Base-by-base conservation (phyloP, 192 early-diverging fungal genomes). In the Diversispora eburnea region DNA sequence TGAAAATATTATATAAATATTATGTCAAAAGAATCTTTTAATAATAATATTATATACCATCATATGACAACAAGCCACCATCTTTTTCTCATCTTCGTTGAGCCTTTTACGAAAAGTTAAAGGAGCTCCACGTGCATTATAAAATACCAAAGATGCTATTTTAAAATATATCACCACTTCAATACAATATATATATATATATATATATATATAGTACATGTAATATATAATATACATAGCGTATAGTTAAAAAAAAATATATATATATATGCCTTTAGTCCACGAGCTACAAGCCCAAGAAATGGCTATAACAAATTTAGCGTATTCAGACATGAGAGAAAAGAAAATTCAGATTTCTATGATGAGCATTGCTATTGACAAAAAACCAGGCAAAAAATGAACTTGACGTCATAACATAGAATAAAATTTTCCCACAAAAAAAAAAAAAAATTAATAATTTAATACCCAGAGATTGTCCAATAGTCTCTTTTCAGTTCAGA, bases 91-190 rank as follows among this genome's bases (percentile, higher is more conserved):
- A 56, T 57, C 67, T 20, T 70, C 67, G n/a, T 33, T 41, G 8
- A 70, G 52, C 22, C 39, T 52, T 55, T 57, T 70, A 19, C 67
- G 67, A 70, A 70, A 70, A 56, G 56, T 48, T 55, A 70, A n/a
- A 8, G 67, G 67, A n/a, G 54, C 33, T 41, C 54, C 41, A 55
- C 49, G 19, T 3, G 54, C 41, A 57, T 56, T 70, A 41, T 70
- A 52, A 25, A 70, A 20, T n/a, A 70, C 17, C 52, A 70, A 41
- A 56, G 55, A 70, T n/a, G 67, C 67, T 70, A 52, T n/a, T 55
- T 13, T 12, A 19, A 64, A 43, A n/a, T 42, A 55, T 41, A 10
- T n/a, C 10, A n/a, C 20, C 17, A 12, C 15, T 33, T 7, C 33
- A 4, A 68, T 19, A 15, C 7, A 5, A 41, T 22, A 7, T 49